These are phyloP conservation scores for Rhodosporidiobolus odoratus DNA, from an alignment of 768 basidiomycete species.

Conservation along the genomic window DNA sequence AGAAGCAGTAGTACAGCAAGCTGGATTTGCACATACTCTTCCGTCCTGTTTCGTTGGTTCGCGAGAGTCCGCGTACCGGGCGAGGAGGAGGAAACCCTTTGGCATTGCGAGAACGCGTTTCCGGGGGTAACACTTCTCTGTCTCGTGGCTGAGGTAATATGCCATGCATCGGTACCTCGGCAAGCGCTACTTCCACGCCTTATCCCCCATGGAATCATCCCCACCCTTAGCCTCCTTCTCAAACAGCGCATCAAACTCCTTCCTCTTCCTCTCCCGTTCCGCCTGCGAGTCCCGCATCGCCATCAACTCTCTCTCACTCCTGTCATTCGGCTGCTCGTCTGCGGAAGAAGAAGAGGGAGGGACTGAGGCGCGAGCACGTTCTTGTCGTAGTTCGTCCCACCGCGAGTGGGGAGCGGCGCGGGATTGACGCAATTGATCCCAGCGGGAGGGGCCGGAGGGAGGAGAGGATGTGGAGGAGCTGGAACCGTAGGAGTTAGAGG, in stretches of 20 bases:
- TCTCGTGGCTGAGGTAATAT: too few relatives aligned
- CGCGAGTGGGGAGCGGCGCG: not conserved
- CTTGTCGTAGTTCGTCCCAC: conserved; percentile 29
- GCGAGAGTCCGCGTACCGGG: too few relatives aligned
- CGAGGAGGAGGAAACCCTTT: too few relatives aligned
- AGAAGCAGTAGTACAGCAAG: too few relatives aligned
- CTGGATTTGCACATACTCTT: conserved; percentile 1
- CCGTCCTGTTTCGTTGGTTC: too few relatives aligned
- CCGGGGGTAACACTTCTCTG: too few relatives aligned
- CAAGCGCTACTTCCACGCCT: not conserved
- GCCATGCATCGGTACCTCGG: too few relatives aligned
- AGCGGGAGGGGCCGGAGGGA: conserved; percentile 11
- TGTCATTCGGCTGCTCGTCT: not conserved
- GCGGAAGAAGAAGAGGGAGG: not conserved
- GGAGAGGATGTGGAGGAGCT: not conserved
- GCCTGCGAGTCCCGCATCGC: not conserved
- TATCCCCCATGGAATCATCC: conserved; percentile 19
- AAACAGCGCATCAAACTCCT: conserved; percentile 28
- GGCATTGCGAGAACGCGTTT: too few relatives aligned
- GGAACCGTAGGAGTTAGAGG: not conserved
- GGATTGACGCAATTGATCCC: conserved; percentile 24
- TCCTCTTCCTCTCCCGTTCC: conserved; percentile 19
- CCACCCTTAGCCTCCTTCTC: conserved; percentile 26
- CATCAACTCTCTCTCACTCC: not conserved
- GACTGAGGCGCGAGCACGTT: not conserved